phyloP scores from a whole-genome alignment of 768 basidiomycete species.

The Mycena galopus region DNA sequence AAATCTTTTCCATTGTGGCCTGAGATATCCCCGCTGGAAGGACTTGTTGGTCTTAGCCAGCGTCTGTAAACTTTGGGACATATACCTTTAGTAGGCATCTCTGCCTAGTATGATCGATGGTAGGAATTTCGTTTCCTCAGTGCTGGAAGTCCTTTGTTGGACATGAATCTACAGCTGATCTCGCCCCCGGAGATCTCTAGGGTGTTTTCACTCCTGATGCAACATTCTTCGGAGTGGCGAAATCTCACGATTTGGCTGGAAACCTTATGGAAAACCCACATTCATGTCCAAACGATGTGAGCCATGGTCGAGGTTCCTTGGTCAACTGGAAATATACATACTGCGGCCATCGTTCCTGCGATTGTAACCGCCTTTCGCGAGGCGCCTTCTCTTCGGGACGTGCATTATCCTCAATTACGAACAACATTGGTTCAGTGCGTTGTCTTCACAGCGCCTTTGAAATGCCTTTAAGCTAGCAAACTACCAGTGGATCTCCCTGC shows the following conservation, averaged over 20 bases:
- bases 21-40: no score
- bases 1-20: constrained; percentile 3
- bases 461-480: no score
- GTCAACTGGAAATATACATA: background rate
- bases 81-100: no score
- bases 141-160: no score
- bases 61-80: no score
- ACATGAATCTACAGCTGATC: background rate
- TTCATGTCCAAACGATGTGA: background rate
- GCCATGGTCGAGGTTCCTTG: background rate
- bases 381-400: constrained; percentile 3
- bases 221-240: background rate
- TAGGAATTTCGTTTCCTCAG: no score
- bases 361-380: background rate
- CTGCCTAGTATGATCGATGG: no score
- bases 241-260: background rate
- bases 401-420: no score
- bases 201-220: background rate
- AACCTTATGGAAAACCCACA: no score
- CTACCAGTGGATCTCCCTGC: constrained; percentile 3
- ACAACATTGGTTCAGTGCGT: no score
- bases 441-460: no score
- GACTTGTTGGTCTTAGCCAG: background rate
- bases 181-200: no score
- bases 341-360: background rate